A percentile compares a stretch with the other conserved stretches of the same genome.
Conservation (phyloP, 805 yeast species). For the Millerago galiae region DNA sequence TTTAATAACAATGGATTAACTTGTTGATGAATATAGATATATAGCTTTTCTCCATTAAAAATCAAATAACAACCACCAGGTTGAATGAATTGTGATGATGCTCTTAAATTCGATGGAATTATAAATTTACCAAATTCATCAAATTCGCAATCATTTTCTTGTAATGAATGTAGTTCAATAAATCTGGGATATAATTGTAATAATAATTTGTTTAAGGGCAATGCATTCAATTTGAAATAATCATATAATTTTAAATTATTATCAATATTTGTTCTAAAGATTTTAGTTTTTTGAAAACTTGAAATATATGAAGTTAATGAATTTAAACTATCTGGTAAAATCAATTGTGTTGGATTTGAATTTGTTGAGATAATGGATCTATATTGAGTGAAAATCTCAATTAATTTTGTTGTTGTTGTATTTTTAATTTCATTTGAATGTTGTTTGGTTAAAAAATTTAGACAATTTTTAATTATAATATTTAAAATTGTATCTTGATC, state of each 20-base stretch:
- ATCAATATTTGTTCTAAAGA: constrained; percentile 39
- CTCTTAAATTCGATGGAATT: constrained; percentile 45
- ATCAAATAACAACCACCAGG: constrained; percentile 74
- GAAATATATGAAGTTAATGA: constrained; percentile 63
- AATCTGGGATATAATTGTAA: constrained; percentile 76
- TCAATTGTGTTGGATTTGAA: constrained; percentile 52
- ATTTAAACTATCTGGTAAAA: constrained; percentile 76
- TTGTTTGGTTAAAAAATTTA: constrained; percentile 34
- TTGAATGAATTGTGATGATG: constrained; percentile 35
- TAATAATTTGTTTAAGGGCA: constrained; percentile 50
- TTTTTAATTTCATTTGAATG: constrained; percentile 42
- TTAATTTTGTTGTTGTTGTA: constrained; percentile 46
- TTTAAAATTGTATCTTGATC: constrained; percentile 65
- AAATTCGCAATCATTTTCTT: constrained; percentile 48
- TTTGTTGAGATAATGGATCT: constrained; percentile 40
- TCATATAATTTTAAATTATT: constrained; percentile 62
- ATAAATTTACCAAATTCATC: constrained; percentile 37
- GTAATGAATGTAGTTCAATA: constrained; percentile 61
- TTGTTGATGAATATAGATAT: constrained; percentile 63
- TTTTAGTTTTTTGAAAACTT: constrained; percentile 61
- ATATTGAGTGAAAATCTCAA: constrained; percentile 54
- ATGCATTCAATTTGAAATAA: constrained; percentile 41
- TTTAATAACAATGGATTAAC: constrained; percentile 60
- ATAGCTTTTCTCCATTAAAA: constrained; percentile 58
- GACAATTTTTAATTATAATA: constrained; percentile 45